Evolutionary conservation across 768 basidiomycete genomes (phyloP).

Genomic region (Suillus paluster): DNA sequence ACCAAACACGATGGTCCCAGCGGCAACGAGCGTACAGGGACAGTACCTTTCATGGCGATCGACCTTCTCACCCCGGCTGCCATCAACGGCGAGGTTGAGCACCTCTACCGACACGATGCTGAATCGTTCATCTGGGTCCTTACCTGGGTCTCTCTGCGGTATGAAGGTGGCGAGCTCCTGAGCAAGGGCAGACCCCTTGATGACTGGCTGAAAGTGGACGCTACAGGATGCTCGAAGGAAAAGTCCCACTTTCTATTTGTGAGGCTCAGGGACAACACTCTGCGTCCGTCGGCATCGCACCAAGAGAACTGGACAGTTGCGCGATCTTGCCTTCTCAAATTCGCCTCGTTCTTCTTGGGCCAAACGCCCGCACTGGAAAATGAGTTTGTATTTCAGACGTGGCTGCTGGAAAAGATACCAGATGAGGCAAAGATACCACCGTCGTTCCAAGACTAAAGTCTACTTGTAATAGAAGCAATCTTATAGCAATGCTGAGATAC

Average conservation of each 20-base stretch:
- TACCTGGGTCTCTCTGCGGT: background rate
- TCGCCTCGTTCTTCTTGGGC: fast-evolving
- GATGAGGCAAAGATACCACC: no score
- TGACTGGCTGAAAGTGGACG: background rate
- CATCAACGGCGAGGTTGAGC: background rate
- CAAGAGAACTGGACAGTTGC: background rate
- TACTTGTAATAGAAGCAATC: no score
- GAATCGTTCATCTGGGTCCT: conserved; percentile 8
- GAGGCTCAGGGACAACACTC: no score
- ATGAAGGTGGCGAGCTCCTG: background rate
- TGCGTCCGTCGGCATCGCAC: background rate
- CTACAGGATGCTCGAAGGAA: background rate
- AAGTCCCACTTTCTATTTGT: background rate
- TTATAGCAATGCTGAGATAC: no score
- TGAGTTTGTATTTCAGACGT: no score
- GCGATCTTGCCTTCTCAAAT: background rate
- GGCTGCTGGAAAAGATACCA: no score
- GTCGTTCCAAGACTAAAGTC: no score
- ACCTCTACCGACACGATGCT: background rate
- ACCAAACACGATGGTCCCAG: background rate
- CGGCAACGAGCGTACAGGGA: conserved; percentile 14
- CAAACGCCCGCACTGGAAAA: background rate
- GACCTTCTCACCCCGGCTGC: background rate
- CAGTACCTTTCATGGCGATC: conserved; percentile 18
- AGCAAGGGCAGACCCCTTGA: background rate